A percentile compares a stretch with the other conserved stretches of the same genome.
Evolutionary conservation across 1,139 yeast species (phyloP).

Genomic region (Protomyces inouyei): DNA sequence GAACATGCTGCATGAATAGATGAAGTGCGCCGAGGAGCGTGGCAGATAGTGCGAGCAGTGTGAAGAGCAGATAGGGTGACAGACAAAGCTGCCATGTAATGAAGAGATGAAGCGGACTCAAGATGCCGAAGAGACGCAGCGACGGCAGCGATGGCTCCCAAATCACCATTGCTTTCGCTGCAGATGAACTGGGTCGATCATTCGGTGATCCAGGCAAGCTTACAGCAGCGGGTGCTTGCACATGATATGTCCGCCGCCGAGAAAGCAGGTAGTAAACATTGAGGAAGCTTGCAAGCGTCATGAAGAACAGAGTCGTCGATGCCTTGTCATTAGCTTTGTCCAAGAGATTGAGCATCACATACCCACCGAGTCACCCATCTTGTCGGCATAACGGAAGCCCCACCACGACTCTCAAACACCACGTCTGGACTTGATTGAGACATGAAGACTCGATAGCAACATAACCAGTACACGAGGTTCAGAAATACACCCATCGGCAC

Average conservation of each 20-base stretch:
- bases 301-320: background rate
- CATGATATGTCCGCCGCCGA: background rate
- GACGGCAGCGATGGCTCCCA: slow-evolving; percentile 59
- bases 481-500: slow-evolving; percentile 4
- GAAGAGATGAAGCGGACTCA: slow-evolving; percentile 53
- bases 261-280: background rate
- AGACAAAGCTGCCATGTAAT: slow-evolving; percentile 44
- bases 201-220: background rate
- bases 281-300: background rate
- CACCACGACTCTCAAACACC: background rate
- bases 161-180: background rate
- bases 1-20: slow-evolving; percentile 48
- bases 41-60: slow-evolving; percentile 43
- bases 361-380: background rate
- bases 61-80: slow-evolving; percentile 42
- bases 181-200: background rate
- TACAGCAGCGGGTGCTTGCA: background rate
- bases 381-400: background rate
- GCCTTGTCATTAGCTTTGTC: background rate
- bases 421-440: background rate
- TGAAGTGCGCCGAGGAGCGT: slow-evolving; percentile 39
- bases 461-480: slow-evolving; percentile 8
- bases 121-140: slow-evolving; percentile 48
- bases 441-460: background rate
- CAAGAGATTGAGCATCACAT: too few species aligned